phyloP scores from a whole-genome alignment of 2,329 filamentous ascomycete species.

The Colletotrichum spinosum region DNA sequence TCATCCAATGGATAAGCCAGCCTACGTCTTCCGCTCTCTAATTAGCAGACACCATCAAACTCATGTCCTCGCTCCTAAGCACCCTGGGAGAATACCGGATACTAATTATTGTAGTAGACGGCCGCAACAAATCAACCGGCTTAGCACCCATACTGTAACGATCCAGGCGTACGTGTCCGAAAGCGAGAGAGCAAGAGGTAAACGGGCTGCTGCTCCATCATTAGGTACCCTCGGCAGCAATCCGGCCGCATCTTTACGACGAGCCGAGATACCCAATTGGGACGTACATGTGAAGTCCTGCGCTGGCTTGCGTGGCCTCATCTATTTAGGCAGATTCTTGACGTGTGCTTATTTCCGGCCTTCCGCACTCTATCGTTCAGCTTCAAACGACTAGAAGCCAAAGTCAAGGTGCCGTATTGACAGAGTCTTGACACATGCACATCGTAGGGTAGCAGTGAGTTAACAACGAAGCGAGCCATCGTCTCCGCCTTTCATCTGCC shows the following conservation, averaged over 20 bases:
- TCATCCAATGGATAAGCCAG: background rate
- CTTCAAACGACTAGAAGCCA: background rate
- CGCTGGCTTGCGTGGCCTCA: constrained; percentile 9
- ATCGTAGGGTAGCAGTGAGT: background rate
- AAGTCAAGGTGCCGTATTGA: background rate
- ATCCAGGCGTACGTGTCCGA: no score
- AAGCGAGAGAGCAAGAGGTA: background rate
- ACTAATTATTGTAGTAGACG: background rate
- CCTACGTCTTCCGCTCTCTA: background rate
- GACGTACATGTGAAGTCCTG: no score
- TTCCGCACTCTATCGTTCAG: constrained; percentile 8
- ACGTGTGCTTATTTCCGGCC: background rate
- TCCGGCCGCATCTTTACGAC: constrained; percentile 5
- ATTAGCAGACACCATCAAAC: background rate
- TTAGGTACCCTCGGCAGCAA: background rate
- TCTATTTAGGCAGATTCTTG: background rate
- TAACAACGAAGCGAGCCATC: background rate
- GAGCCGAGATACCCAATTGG: background rate
- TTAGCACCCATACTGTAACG: no score
- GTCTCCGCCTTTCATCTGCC: constrained; percentile 28
- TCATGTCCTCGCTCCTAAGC: background rate
- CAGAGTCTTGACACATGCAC: no score
- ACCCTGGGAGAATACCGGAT: background rate
- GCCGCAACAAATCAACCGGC: no score
- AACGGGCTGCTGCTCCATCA: background rate